Evolutionary conservation across 164 flowering plant genomes (phyloP).

Genomic region (Vitis riparia): DNA sequence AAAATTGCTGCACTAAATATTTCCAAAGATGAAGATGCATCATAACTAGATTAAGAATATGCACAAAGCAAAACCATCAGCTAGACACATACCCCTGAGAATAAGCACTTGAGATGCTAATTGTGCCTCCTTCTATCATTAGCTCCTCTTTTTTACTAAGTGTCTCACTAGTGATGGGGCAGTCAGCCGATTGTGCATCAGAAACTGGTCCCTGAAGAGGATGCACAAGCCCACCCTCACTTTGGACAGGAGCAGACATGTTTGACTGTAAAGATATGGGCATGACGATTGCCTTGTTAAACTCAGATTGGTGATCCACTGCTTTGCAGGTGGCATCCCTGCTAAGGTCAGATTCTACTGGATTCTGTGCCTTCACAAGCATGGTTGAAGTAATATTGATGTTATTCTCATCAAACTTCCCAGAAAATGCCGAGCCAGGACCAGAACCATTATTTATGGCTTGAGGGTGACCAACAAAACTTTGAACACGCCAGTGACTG

Average conservation of each 20-base stretch:
- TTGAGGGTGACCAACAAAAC: slow-evolving; percentile 50
- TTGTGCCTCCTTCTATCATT: slow-evolving; percentile 84
- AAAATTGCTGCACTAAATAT: background rate
- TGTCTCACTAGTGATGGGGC: slow-evolving; percentile 33
- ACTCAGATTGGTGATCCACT: slow-evolving; percentile 49
- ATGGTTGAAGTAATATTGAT: slow-evolving; percentile 38
- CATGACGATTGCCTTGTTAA: slow-evolving; percentile 41
- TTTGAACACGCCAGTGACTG: slow-evolving; percentile 72
- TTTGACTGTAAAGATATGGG: slow-evolving; percentile 35
- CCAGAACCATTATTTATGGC: slow-evolving; percentile 52
- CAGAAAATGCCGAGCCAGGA: slow-evolving; percentile 45
- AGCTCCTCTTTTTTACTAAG: slow-evolving; percentile 56
- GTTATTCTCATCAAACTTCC: slow-evolving; percentile 66
- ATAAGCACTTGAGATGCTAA: slow-evolving; percentile 73
- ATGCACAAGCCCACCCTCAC: slow-evolving; percentile 40
- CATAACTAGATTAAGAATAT: background rate
- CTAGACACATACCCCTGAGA: slow-evolving; percentile 68
- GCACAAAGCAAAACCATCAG: background rate
- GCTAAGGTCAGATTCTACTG: slow-evolving; percentile 44
- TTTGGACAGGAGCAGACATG: slow-evolving; percentile 28
- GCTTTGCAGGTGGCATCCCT: slow-evolving; percentile 38
- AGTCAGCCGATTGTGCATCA: slow-evolving; percentile 41
- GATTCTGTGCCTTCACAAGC: slow-evolving; percentile 44
- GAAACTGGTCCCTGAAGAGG: slow-evolving; percentile 41
- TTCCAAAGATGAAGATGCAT: too few relatives aligned